These are phyloP conservation scores for Shiraia bambusicola DNA, from an alignment of 2,329 filamentous ascomycete species.

Conservation along the genomic window DNA sequence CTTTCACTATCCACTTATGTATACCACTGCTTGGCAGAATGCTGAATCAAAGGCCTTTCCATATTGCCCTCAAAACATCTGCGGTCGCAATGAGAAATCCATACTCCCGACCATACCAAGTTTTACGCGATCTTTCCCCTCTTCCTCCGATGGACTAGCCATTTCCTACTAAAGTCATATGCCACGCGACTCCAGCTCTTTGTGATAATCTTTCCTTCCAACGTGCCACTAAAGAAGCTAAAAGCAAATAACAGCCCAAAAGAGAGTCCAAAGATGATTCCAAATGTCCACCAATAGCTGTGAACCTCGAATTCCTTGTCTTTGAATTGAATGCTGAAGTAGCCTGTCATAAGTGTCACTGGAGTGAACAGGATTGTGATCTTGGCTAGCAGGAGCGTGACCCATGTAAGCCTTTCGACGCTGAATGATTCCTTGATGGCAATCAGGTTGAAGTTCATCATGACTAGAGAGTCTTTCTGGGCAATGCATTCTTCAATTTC, in stretches of 20 bases:
- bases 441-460: conserved; percentile 76
- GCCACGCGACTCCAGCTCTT: conserved; percentile 42
- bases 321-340: conserved; percentile 68
- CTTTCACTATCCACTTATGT: too few relatives aligned
- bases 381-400: conserved; percentile 72
- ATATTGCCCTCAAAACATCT: too few relatives aligned
- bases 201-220: conserved; percentile 58
- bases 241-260: conserved; percentile 61
- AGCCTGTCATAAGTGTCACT: conserved; percentile 72
- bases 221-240: conserved; percentile 58
- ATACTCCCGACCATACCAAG: too few relatives aligned
- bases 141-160: conserved; percentile 26
- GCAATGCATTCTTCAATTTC: conserved; percentile 65
- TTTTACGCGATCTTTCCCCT: conserved; percentile 19
- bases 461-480: conserved; percentile 70
- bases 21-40: too few relatives aligned
- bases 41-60: too few relatives aligned
- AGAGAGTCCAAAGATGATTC: conserved; percentile 61
- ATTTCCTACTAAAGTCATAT: conserved; percentile 28
- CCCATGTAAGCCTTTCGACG: conserved; percentile 70
- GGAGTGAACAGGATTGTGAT: conserved; percentile 75
- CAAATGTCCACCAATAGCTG: conserved; percentile 70
- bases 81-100: too few relatives aligned
- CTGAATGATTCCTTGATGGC: conserved; percentile 73
- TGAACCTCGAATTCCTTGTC: conserved; percentile 61